phyloP scores from a whole-genome alignment of 805 yeast species.

The Lipomyces yamanashiensis region DNA sequence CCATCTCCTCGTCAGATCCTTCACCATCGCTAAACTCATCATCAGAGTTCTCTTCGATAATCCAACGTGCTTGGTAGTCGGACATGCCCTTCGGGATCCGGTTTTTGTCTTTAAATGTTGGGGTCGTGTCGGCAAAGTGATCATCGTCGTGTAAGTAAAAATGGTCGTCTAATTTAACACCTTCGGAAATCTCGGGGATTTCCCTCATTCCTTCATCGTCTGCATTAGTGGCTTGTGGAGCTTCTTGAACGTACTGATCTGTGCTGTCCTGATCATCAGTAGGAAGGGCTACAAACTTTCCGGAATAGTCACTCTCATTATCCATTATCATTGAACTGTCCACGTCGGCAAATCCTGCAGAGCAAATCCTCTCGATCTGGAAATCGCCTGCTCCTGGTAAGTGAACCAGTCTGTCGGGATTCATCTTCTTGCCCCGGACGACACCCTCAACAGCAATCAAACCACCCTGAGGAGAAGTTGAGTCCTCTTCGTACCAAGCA shows the following conservation, averaged over 20 bases:
- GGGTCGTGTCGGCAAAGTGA: slow-evolving; percentile 41
- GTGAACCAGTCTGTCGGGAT: slow-evolving; percentile 77
- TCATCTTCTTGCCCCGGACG: slow-evolving; percentile 76
- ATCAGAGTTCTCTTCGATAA: slow-evolving; percentile 52
- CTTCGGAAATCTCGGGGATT: slow-evolving; percentile 44
- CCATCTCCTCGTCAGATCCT: slow-evolving; percentile 19
- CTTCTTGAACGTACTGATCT: slow-evolving; percentile 39
- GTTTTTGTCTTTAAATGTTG: slow-evolving; percentile 42
- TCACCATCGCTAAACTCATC: slow-evolving; percentile 42
- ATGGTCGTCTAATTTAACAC: slow-evolving; percentile 63
- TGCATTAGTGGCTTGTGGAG: slow-evolving; percentile 21
- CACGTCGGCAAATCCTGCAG: slow-evolving; percentile 44
- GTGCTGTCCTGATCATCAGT: slow-evolving; percentile 42
- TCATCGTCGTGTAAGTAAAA: slow-evolving; percentile 51
- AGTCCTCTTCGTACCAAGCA: slow-evolving; percentile 52
- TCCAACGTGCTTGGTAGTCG: slow-evolving; percentile 78
- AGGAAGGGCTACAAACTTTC: slow-evolving; percentile 38
- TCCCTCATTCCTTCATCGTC: slow-evolving; percentile 44
- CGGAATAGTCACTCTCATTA: slow-evolving; percentile 5
- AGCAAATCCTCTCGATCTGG: slow-evolving; percentile 70
- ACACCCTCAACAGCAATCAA: slow-evolving; percentile 66
- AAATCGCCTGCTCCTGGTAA: slow-evolving; percentile 91
- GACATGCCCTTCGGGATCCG: slow-evolving; percentile 72
- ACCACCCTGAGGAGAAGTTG: slow-evolving; percentile 30
- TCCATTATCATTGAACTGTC: slow-evolving; percentile 42